phyloP scores from a whole-genome alignment of 495 filamentous ascomycete genomes.

The Podospora tetraspora region DNA sequence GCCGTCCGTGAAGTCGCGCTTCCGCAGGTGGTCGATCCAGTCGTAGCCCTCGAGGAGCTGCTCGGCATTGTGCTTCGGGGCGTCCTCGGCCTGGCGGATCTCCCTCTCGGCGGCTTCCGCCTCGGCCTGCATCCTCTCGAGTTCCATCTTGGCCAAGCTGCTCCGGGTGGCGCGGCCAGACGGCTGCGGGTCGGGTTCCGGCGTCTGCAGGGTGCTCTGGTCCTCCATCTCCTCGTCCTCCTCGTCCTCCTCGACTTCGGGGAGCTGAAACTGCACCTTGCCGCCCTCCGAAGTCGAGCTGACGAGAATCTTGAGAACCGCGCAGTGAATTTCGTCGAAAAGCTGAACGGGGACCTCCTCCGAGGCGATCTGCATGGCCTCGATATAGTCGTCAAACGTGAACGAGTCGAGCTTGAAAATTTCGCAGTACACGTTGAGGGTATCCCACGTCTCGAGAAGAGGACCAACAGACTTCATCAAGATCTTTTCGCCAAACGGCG shows the following conservation, averaged over 20 bases:
- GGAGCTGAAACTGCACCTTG: slow-evolving; percentile 69
- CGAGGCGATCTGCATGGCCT: slow-evolving; percentile 75
- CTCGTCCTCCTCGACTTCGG: slow-evolving; percentile 67
- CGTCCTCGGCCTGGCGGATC: slow-evolving; percentile 33
- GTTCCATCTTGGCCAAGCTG: slow-evolving; percentile 76
- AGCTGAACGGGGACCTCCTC: slow-evolving; percentile 79
- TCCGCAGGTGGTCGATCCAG: slow-evolving; percentile 79
- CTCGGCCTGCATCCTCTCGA: slow-evolving; percentile 55
- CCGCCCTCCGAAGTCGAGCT: slow-evolving; percentile 69
- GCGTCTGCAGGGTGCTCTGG: slow-evolving; percentile 55
- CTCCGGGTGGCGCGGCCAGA: slow-evolving; percentile 71
- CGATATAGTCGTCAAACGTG: slow-evolving; percentile 92
- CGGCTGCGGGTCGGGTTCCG: slow-evolving; percentile 61
- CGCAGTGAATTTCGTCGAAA: slow-evolving; percentile 86
- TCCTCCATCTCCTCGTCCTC: slow-evolving; percentile 59
- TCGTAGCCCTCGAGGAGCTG: slow-evolving; percentile 68
- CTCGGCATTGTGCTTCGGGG: slow-evolving; percentile 63
- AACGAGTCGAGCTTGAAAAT: slow-evolving; percentile 92
- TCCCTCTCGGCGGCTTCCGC: slow-evolving; percentile 43
- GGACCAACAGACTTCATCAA: slow-evolving; percentile 73
- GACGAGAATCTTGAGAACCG: slow-evolving; percentile 82
- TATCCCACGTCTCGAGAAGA: slow-evolving; percentile 88
- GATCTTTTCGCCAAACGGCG: slow-evolving; percentile 49
- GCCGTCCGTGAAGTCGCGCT: slow-evolving; percentile 81
- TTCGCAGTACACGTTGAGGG: slow-evolving; percentile 91